Conservation (phyloP, 1,284 basidiomycete genomes). For the Pyrrhoderma noxium region DNA sequence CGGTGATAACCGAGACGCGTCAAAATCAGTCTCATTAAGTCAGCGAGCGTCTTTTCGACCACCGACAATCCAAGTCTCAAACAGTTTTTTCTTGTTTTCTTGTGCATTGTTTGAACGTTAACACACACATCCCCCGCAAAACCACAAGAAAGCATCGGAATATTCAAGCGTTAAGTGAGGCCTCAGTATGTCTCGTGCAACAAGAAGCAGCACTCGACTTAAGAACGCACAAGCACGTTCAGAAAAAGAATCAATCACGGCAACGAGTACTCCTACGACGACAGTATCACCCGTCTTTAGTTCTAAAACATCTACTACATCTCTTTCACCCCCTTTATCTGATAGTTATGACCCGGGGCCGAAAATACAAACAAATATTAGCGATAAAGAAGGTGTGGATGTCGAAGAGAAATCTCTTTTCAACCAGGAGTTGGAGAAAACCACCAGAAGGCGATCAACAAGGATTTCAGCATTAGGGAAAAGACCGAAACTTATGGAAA, state of each 20-base stretch:
- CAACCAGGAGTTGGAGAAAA: not conserved
- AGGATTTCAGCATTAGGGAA: not conserved
- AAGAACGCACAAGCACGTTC: slow-evolving; percentile 23
- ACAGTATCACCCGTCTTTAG: slow-evolving; percentile 39
- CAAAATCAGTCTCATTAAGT: not conserved
- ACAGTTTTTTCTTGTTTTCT: not conserved
- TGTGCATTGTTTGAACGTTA: not conserved
- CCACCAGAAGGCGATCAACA: not conserved
- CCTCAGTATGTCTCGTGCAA: slow-evolving; percentile 1
- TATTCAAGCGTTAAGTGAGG: no score
- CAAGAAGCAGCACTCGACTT: not conserved
- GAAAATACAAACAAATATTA: no score
- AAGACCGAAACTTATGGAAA: not conserved
- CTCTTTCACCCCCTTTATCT: slow-evolving; percentile 37
- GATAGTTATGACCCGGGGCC: slow-evolving; percentile 22
- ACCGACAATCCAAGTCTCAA: not conserved
- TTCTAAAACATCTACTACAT: slow-evolving; percentile 30
- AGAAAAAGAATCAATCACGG: not conserved
- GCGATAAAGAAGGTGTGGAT: not conserved
- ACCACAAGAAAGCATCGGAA: no score
- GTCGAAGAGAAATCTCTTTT: not conserved
- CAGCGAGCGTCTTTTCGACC: not conserved
- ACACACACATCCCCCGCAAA: not conserved
- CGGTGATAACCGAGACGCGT: not conserved
- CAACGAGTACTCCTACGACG: slow-evolving; percentile 26